Evolutionary conservation across 2,329 filamentous ascomycete species (phyloP).

Genomic region (Fusarium transvaalense): DNA sequence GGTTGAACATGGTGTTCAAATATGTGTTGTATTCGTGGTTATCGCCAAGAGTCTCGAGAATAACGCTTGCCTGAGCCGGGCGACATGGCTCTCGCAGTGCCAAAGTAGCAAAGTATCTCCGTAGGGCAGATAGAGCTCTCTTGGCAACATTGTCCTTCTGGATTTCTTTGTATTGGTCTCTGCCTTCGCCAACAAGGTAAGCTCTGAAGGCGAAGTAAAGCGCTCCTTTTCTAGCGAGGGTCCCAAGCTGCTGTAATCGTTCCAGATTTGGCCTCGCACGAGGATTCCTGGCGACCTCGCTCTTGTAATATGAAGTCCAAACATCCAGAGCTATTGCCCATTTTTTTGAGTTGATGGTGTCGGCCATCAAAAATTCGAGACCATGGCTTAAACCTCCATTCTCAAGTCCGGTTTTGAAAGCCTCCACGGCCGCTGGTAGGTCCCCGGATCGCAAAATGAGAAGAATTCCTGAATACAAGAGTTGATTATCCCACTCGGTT

Average conservation of each 20-base stretch:
- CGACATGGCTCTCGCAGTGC: constrained; percentile 52
- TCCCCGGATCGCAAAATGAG: constrained; percentile 59
- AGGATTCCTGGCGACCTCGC: constrained; percentile 25
- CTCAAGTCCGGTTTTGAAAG: constrained; percentile 57
- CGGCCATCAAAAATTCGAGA: constrained; percentile 59
- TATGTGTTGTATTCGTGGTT: constrained; percentile 59
- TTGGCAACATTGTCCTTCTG: constrained; percentile 41
- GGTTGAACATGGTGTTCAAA: constrained; percentile 53
- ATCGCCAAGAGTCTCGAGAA: constrained; percentile 59
- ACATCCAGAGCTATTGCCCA: constrained; percentile 55
- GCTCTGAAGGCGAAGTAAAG: constrained; percentile 53
- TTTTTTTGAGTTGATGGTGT: constrained; percentile 53
- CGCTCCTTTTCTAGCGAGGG: constrained; percentile 48
- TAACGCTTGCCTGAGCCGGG: constrained; percentile 51
- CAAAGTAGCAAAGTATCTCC: constrained; percentile 50
- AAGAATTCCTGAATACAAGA: constrained; percentile 57
- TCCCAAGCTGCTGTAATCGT: constrained; percentile 42
- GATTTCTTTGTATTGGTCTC: constrained; percentile 41
- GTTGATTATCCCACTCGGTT: constrained; percentile 56
- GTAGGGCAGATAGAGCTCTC: constrained; percentile 47
- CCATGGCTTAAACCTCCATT: constrained; percentile 53
- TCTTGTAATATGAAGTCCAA: constrained; percentile 54
- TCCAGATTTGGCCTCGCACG: constrained; percentile 24
- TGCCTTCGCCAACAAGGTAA: constrained; percentile 49
- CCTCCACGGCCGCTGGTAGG: constrained; percentile 53